Evolutionary conservation across 2,329 filamentous ascomycete genomes (phyloP).

Genomic region (Macrophomina phaseolina): DNA sequence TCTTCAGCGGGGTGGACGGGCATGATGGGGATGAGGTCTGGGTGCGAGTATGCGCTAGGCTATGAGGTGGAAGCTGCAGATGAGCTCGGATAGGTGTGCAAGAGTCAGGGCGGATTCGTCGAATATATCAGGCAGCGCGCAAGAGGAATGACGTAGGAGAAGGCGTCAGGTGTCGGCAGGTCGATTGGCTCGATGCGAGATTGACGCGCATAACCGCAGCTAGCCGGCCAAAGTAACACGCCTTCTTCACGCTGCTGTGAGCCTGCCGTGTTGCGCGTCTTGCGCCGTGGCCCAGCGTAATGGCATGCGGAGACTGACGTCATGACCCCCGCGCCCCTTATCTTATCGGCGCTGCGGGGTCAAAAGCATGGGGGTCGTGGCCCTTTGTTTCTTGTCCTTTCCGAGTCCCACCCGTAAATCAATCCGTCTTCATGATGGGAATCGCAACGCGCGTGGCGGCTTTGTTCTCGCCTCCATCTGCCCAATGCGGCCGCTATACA

Average conservation of each 20-base stretch:
- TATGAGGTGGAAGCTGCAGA: neutral
- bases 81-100: neutral
- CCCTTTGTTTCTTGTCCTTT: neutral
- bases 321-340: neutral
- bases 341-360: slow-evolving; percentile 2
- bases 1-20: slow-evolving; percentile 51
- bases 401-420: neutral
- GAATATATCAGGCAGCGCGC: slow-evolving; percentile 19
- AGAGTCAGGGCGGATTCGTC: neutral
- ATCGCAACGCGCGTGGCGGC: too few relatives aligned
- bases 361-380: neutral
- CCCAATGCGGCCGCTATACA: too few relatives aligned
- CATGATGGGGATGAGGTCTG: slow-evolving; percentile 40
- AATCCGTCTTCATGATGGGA: too few relatives aligned
- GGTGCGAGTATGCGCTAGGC: neutral
- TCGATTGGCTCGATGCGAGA: slow-evolving; percentile 8
- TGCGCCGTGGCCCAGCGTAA: neutral
- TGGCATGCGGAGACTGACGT: neutral
- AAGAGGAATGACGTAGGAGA: slow-evolving; percentile 19
- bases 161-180: neutral
- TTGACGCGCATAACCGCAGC: slow-evolving; percentile 18
- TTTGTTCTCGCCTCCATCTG: too few relatives aligned
- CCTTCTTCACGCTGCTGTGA: slow-evolving; percentile 11
- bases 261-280: neutral
- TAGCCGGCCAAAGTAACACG: neutral